Evolutionary conservation across 2,329 filamentous ascomycete species (phyloP).

Genomic region (Colletotrichum cuscutae): DNA sequence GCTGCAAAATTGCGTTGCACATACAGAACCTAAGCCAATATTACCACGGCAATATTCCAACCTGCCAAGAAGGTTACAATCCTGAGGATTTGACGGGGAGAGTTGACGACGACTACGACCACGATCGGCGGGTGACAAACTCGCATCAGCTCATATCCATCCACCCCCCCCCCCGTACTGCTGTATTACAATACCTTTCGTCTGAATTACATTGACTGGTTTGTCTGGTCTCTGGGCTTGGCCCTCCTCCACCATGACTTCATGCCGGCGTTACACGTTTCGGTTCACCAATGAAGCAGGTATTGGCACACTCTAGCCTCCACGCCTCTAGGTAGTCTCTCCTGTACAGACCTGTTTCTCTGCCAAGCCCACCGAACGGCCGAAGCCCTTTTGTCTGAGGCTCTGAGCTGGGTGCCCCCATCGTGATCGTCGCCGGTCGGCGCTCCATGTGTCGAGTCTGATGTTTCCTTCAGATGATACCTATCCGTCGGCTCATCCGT

Average conservation of each 20-base stretch:
- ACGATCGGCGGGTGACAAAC: background rate
- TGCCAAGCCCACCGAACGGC: background rate
- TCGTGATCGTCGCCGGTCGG: conserved; percentile 1
- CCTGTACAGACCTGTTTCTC: background rate
- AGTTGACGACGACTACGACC: background rate
- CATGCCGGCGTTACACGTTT: conserved; percentile 14
- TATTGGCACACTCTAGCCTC: background rate
- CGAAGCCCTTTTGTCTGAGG: background rate
- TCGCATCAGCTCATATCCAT: background rate
- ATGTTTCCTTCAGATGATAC: conserved; percentile 27
- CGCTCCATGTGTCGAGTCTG: conserved; percentile 8
- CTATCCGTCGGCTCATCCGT: conserved; percentile 8
- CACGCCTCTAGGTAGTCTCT: too few relatives aligned
- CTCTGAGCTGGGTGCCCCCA: background rate
- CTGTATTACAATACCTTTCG: background rate
- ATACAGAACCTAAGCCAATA: background rate
- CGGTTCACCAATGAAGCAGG: conserved; percentile 2
- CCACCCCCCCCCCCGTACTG: background rate
- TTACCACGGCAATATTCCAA: background rate
- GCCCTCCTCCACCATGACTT: background rate
- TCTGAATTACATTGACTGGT: conserved; percentile 2
- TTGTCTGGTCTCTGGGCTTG: conserved; percentile 1
- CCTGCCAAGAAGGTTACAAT: background rate
- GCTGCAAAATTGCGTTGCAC: background rate
- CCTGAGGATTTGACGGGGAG: background rate